phyloP scores from a whole-genome alignment of 2,329 filamentous ascomycete genomes.

The Cladosporium halotolerans region DNA sequence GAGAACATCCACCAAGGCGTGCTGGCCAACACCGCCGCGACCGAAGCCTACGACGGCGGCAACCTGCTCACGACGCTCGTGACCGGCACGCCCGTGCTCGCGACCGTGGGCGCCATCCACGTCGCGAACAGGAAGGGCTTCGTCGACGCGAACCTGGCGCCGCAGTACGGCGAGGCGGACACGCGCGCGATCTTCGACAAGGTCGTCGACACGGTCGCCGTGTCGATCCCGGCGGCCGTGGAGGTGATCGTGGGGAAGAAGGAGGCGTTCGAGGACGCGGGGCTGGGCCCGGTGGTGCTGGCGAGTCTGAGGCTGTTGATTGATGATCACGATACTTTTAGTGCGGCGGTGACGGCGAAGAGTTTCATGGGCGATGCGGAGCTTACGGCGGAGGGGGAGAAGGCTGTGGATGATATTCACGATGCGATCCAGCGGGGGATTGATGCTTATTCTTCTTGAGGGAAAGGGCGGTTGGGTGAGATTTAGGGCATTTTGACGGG shows the following conservation, averaged over 20 bases:
- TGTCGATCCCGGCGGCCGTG: slow-evolving; percentile 18
- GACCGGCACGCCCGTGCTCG: slow-evolving; percentile 17
- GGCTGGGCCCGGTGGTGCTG: slow-evolving; percentile 20
- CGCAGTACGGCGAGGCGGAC: slow-evolving; percentile 19
- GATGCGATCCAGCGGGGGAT: slow-evolving; percentile 16
- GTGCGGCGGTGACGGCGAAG: slow-evolving; percentile 18
- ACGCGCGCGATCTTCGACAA: slow-evolving; percentile 21
- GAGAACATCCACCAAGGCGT: slow-evolving; percentile 16
- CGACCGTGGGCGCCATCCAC: slow-evolving; percentile 19
- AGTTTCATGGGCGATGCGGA: not conserved
- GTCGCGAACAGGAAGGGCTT: slow-evolving; percentile 22
- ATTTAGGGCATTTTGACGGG: too few species aligned
- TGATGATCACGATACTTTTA: slow-evolving; percentile 23
- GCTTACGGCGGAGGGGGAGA: slow-evolving; percentile 5
- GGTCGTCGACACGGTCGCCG: slow-evolving; percentile 22
- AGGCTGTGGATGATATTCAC: slow-evolving; percentile 15
- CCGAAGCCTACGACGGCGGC: slow-evolving; percentile 22
- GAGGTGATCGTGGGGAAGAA: slow-evolving; percentile 21
- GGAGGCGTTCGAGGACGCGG: slow-evolving; percentile 20
- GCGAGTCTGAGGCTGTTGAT: slow-evolving; percentile 22
- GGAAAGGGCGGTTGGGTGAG: not conserved
- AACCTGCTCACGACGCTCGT: slow-evolving; percentile 12
- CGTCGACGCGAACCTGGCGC: slow-evolving; percentile 17
- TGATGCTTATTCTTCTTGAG: slow-evolving; percentile 14
- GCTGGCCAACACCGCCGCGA: slow-evolving; percentile 11